Conservation (phyloP, 1,139 yeast genomes). For the Suhomyces chickasaworum region DNA sequence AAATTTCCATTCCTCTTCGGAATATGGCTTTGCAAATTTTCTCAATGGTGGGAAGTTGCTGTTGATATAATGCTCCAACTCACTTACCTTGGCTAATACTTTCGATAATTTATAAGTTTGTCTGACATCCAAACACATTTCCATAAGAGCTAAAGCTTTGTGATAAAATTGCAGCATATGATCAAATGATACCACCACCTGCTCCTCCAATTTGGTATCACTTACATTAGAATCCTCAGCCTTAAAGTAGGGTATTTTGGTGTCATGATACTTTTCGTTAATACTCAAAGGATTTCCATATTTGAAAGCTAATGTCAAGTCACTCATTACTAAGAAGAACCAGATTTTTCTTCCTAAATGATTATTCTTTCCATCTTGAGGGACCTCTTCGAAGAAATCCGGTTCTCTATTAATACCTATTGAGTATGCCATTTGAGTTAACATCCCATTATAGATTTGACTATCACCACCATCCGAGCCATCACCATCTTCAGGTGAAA, state of each 20-base stretch:
- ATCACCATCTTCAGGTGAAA: conserved; percentile 57
- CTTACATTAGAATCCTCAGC: conserved; percentile 31
- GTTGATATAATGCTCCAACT: conserved; percentile 32
- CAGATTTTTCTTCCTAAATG: conserved; percentile 40
- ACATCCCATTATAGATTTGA: conserved; percentile 36
- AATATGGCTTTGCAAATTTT: conserved; percentile 30
- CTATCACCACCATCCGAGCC: conserved; percentile 51
- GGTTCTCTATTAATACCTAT: conserved; percentile 52
- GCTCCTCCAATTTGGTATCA: conserved; percentile 33
- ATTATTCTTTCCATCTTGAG: conserved; percentile 27
- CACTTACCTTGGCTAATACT: conserved; percentile 26
- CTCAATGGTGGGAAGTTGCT: conserved; percentile 26
- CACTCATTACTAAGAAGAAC: conserved; percentile 36
- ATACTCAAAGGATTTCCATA: conserved; percentile 43
- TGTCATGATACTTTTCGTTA: conserved; percentile 34
- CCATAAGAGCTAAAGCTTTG: conserved; percentile 26
- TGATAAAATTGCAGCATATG: conserved; percentile 28
- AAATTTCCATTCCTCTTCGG: conserved; percentile 24
- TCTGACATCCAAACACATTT: conserved; percentile 27
- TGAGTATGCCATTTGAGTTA: conserved; percentile 46
- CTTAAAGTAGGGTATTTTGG: conserved; percentile 24
- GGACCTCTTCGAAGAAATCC: conserved; percentile 26
- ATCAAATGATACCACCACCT: conserved; percentile 26
- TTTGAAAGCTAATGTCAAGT: conserved; percentile 37
- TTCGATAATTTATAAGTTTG: conserved; percentile 22